Evolutionary conservation across 352 stramenopile genomes (phyloP).

Genomic region (Phytophthora agathidicida): DNA sequence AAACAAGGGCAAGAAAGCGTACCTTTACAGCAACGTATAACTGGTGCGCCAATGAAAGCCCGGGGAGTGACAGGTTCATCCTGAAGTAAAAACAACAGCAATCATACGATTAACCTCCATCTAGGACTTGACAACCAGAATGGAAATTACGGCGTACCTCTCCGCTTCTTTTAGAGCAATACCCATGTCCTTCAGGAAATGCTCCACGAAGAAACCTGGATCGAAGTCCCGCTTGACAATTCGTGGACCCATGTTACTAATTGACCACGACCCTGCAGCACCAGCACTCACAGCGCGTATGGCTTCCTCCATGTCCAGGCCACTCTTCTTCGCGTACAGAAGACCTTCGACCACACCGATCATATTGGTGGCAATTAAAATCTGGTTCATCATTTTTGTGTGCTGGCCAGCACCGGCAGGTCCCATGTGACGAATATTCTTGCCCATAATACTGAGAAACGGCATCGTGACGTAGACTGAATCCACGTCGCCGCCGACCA

Average conservation of each 20-base stretch:
- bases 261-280: slow-evolving; percentile 88
- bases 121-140: neutral
- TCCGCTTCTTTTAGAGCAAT: slow-evolving; percentile 89
- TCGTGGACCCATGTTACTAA: slow-evolving; percentile 89
- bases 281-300: slow-evolving; percentile 87
- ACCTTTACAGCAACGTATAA: slow-evolving; percentile 88
- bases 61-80: slow-evolving; percentile 88
- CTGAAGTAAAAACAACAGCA: slow-evolving; percentile 25
- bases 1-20: neutral
- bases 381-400: slow-evolving; percentile 95
- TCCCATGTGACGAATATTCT: slow-evolving; percentile 91
- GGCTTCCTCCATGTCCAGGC: slow-evolving; percentile 88
- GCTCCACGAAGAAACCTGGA: slow-evolving; percentile 91
- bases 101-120: neutral
- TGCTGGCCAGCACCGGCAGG: slow-evolving; percentile 81
- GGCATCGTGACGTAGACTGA: slow-evolving; percentile 83
- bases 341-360: slow-evolving; percentile 90
- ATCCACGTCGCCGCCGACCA: slow-evolving; percentile 90
- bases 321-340: slow-evolving; percentile 88
- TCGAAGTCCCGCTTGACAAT: slow-evolving; percentile 91
- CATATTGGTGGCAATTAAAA: slow-evolving; percentile 89
- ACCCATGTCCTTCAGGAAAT: slow-evolving; percentile 92
- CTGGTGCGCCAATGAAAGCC: slow-evolving; percentile 85
- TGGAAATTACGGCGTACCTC: slow-evolving; percentile 33
- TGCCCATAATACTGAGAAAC: slow-evolving; percentile 90